Evolutionary conservation across 352 stramenopile genomes (phyloP), one percentile per base, ranked within the genome.

Genomic region (Phytophthora cactorum): DNA sequence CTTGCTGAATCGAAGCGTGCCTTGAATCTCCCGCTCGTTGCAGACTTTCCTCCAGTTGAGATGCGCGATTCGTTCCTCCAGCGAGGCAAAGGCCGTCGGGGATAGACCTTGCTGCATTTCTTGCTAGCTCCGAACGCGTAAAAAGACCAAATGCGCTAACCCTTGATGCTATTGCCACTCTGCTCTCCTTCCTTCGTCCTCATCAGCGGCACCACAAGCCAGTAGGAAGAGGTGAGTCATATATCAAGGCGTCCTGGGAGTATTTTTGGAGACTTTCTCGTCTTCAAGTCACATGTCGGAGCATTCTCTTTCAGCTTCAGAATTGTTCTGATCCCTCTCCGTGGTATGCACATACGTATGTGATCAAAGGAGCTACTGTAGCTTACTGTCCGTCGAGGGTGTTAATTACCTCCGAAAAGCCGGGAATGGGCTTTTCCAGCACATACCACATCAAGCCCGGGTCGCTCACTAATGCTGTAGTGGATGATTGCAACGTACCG

Each of bases 11-110:
- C 75, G 76, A 41, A 90, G 50, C 1, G 84, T 85, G 51, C 80
- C 76, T 63, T 90, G 81, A 57, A 90, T 90, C 68, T 93, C 56
- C 7, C 77, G 81, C 63, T 90, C 79, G 44, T 91, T 90, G 68
- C 85, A 91, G 31, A 82, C 64, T 61, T 90, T 90, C 51, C 85
- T 75, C 82, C 84, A 93, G 49, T 90, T 80, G 43, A 91, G 51
- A 61, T 93, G 77, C 28, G 81, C 81, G 25, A 93, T 77, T 11
- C 80, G 81, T 39, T 90, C 82, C 62, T 91, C 81, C 7, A 91
- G 71, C 5, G 80, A 89, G 9, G 75, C 72, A 47, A 88, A 87
- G n/a, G 76, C 71, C 12, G 53, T 58, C 38, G 62, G 34, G 10
- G 68, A 73, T 27, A 45, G 28, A 15, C 31, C 46, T 50, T 70